Base-by-base conservation (phyloP, 257 asterid genomes). In the Forsythia suspensa region DNA sequence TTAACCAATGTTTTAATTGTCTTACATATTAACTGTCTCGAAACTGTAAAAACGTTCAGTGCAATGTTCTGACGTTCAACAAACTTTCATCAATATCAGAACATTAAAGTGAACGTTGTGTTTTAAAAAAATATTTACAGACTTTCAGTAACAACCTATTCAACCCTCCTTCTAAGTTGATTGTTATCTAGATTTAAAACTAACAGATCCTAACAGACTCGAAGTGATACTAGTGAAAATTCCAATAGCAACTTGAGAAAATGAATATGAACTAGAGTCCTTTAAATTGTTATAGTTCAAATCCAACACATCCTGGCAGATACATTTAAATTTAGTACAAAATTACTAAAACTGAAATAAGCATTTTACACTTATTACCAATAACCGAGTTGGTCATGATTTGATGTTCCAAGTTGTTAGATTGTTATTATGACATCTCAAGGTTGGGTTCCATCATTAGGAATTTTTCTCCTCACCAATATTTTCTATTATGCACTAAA, bases 201-300 rank as follows among this genome's bases (percentile, higher is more conserved):
- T n/a, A n/a, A n/a, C n/a, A n/a, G n/a, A n/a, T n/a, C 91, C 90
- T 74, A 91, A 86, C 40, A 95, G 82, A 83, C 87, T 76, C 41
- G 97, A 85, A 46, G 91, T 81, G 74, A 95, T 76, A 71, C 84
- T 89, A 16, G 90, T 79, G 75, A 91, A 79, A 80, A 88, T 52
- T 34, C 88, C 91, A 40, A 90, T 40, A 41, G 91, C 96, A 75
- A 89, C 90, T 85, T 83, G 88, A 77, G 92, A 86, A 84, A 92
- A 80, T 82, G 94, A 89, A 80, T 41, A 73, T 73, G 89, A 85
- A 82, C 87, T 74, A 13, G 87, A 76, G 70, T 77, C 80, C 66
- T 82, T 83, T 52, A 72, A 81, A 72, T 71, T 80, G 61, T 75
- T 77, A 69, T 69, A 73, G 70, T 84, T 68, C 65, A 82, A 76